Base-by-base conservation (phyloP, 2,329 filamentous ascomycete species). In the Penicillium decumbens region DNA sequence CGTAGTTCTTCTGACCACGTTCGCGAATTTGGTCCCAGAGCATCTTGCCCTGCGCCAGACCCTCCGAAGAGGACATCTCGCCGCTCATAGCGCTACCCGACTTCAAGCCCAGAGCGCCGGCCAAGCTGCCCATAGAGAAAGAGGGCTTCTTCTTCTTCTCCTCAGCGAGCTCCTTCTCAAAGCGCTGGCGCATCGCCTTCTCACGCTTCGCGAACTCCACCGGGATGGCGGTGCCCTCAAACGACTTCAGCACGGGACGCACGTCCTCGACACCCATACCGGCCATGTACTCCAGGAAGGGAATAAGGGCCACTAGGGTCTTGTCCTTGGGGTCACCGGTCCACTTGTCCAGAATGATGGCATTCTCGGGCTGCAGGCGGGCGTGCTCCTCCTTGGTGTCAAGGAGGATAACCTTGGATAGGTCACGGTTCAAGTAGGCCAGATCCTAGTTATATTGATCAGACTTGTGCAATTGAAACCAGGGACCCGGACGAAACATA, bases 251-350 rank as follows among this genome's bases (percentile, higher is more conserved):
- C 3, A 93, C 85, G 63, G 87, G 84, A 59, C 93, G 88, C 12
- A 95, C 88, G 64, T 98, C 93, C 45, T 84, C 79, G 61, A 89
- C 88, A 57, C 90, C 87, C 88, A 97, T 95, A 18, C 90, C 93
- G 58, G 90, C 89, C 57, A 98, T 83, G 72, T 96, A 97, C 75
- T 98, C 93, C 55, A 98, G 84, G 82, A 98, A 96, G 10, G 93
- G 93, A 51, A 98, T 95, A 42, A 96, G 77, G 3, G 84, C 81
- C 20, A 98, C 87, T 9, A 98, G 85, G 41, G 89, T 88, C 66
- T 84, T 89, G 71, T 98, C 92, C 61, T 84, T 82, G 41, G 84
- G 73, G 58, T 95, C 81, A 29, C 93, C 93, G 48, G 80, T 87
- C 93, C 93, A 98, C 62, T 91, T 90, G 27, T 89, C 83, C 27